Percentiles rank a stretch among this genome's conserved stretches.
These are phyloP conservation scores for Thelonectria discophora DNA, from an alignment of 2,329 filamentous ascomycete species.

Conservation along the genomic window DNA sequence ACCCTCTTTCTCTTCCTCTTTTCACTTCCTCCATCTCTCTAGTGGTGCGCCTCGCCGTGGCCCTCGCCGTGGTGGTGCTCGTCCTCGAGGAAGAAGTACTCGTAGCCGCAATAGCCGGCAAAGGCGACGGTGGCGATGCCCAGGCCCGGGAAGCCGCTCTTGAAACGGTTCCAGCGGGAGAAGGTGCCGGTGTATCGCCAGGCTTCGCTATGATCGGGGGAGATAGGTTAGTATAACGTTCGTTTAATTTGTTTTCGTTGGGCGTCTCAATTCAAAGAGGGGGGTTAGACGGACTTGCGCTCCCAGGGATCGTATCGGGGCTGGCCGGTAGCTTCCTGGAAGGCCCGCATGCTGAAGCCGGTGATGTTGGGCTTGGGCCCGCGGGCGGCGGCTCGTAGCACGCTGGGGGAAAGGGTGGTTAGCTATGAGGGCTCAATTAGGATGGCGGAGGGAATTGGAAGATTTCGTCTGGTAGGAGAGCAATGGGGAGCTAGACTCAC, in stretches of 20 bases:
- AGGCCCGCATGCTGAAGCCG: conserved; percentile 88
- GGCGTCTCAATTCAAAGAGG: not conserved
- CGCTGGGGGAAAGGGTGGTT: conserved; percentile 41
- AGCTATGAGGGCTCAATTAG: conserved; percentile 17
- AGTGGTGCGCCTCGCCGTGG: conserved; percentile 67
- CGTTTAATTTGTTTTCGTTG: conserved; percentile 9
- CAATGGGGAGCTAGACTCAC: conserved; percentile 39
- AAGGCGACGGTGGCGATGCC: conserved; percentile 94
- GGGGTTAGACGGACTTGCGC: conserved; percentile 60
- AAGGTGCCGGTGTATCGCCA: conserved; percentile 95
- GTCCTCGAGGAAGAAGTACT: conserved; percentile 85
- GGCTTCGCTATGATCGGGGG: conserved; percentile 73
- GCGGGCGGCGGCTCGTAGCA: conserved; percentile 61
- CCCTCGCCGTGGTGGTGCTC: conserved; percentile 64
- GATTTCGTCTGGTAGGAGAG: not conserved
- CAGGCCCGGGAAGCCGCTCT: conserved; percentile 84
- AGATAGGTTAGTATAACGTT: too few relatives aligned
- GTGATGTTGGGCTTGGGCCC: conserved; percentile 78
- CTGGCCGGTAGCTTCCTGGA: conserved; percentile 74
- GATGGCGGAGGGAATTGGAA: too few relatives aligned
- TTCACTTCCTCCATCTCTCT: conserved; percentile 29
- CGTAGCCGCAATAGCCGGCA: conserved; percentile 86
- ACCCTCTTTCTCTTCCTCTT: not conserved
- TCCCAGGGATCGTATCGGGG: conserved; percentile 74
- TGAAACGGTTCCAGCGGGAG: conserved; percentile 89